Percentiles rank a stretch among this genome's conserved stretches.
Conservation (phyloP, 164 flowering plant genomes). For the Liriodendron chinense region DNA sequence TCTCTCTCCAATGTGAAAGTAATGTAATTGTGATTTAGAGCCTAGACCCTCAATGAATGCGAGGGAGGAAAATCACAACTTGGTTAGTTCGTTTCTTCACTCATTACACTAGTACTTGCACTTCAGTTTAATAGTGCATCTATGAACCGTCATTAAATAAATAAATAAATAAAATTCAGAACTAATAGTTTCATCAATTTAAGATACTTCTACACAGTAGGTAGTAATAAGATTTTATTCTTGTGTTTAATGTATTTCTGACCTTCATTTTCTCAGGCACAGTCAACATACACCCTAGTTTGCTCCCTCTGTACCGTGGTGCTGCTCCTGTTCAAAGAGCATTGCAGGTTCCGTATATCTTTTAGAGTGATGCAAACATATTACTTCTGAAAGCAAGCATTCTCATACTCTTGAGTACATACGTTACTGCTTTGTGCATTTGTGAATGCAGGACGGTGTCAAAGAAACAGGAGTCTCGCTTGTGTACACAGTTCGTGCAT, state of each 20-base stretch:
- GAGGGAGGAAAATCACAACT: too few species aligned
- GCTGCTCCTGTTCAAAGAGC: slow-evolving; percentile 99
- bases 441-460: slow-evolving; percentile 73
- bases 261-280: slow-evolving; percentile 49
- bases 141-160: too few species aligned
- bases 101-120: too few species aligned
- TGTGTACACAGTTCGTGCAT: slow-evolving; percentile 75
- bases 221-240: neutral
- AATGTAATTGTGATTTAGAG: too few species aligned
- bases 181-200: neutral
- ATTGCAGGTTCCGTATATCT: slow-evolving; percentile 57
- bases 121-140: too few species aligned
- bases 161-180: too few species aligned
- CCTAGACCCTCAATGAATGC: too few species aligned
- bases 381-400: neutral
- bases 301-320: slow-evolving; percentile 91
- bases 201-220: neutral
- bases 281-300: slow-evolving; percentile 93
- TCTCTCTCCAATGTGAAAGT: too few species aligned
- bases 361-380: neutral
- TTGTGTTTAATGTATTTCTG: neutral
- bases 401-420: neutral
- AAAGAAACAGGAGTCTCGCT: slow-evolving; percentile 95
- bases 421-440: neutral
- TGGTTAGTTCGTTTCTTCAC: too few species aligned